Evolutionary conservation across 495 filamentous ascomycete genomes (phyloP), one percentile per base, ranked within the genome.

Genomic region (Trichoderma gamsii): DNA sequence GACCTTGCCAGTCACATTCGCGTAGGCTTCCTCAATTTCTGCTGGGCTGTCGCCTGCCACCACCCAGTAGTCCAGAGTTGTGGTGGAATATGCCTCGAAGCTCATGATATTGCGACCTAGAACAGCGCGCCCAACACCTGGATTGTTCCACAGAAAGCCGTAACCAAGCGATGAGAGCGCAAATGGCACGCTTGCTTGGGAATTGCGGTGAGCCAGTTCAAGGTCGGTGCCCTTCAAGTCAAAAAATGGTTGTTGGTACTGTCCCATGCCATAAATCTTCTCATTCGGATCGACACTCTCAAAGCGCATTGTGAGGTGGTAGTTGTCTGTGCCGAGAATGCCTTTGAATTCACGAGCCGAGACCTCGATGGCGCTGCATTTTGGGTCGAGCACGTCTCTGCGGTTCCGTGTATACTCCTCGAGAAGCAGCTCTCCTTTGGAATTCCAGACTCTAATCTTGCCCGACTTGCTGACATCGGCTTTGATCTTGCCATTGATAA

Each of bases 201-300:
- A 85, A 71, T 86, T 87, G 7, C 85, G 83, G n/a, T 88, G 85
- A 4, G 85, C 85, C 0, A 88, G 76, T 70, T 87, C 85, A 25
- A 88, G 72, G 68, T 86, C 84, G 4, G 75, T 61, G 0, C 85
- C 85, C 71, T 86, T 86, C 64, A 87, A 76, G 70, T 88, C 80
- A 63, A 87, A 73, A 35, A 76, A 77, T 3, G 81, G 79, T 70
- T 87, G 84, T 70, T 88, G 85, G 70, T 88, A 88, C 73, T 88
- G 85, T 15, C 85, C 85, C 85, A 88, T 87, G 41, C 85, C 85
- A 69, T 81, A 88, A 15, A 88, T 79, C 72, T 82, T 85, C 73
- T 88, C 85, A 41, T 80, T 73, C 0, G 74, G 73, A 70, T 81
- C 76, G 4, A 82, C 69, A 12, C 80, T 82, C 72, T 87, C 85